These are phyloP conservation scores for Hortiboletus campestris DNA, from an alignment of 768 basidiomycete species.

Conservation along the genomic window DNA sequence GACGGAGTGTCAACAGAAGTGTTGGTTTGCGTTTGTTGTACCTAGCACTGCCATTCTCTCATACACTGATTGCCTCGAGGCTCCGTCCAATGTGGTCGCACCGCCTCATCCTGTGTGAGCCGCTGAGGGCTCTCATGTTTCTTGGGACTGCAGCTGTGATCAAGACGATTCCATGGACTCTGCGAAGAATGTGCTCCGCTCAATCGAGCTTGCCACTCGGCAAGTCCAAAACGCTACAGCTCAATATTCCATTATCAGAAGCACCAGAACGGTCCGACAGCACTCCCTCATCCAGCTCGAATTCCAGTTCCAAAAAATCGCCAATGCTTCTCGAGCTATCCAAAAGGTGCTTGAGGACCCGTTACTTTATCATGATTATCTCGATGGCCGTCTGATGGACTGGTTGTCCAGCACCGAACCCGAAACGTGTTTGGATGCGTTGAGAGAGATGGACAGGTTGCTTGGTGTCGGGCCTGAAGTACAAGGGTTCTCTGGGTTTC, in stretches of 20 bases:
- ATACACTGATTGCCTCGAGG: too few relatives aligned
- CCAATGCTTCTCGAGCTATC: constrained; percentile 1
- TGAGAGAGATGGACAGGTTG: neutral
- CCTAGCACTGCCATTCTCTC: too few relatives aligned
- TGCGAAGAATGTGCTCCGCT: neutral
- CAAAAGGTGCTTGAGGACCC: neutral
- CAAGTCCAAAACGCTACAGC: neutral
- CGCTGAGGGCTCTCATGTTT: too few relatives aligned
- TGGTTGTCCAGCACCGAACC: neutral
- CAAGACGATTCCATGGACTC: neutral
- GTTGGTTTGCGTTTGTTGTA: too few relatives aligned
- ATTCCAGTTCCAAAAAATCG: constrained; percentile 4
- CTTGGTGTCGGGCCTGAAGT: neutral
- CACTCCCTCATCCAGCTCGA: constrained; percentile 7
- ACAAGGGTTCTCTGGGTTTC: neutral
- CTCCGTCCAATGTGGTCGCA: too few relatives aligned
- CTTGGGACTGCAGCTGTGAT: too few relatives aligned
- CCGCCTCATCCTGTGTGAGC: too few relatives aligned
- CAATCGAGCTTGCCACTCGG: neutral
- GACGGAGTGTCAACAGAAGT: too few relatives aligned
- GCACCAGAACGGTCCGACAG: neutral
- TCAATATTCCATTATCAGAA: neutral
- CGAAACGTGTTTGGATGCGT: neutral
- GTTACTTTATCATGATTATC: neutral
- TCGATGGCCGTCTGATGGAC: neutral